Percentiles rank a stretch among this genome's conserved stretches.
Conservation (phyloP, 2,329 filamentous ascomycete species). For the Fusarium algeriense region DNA sequence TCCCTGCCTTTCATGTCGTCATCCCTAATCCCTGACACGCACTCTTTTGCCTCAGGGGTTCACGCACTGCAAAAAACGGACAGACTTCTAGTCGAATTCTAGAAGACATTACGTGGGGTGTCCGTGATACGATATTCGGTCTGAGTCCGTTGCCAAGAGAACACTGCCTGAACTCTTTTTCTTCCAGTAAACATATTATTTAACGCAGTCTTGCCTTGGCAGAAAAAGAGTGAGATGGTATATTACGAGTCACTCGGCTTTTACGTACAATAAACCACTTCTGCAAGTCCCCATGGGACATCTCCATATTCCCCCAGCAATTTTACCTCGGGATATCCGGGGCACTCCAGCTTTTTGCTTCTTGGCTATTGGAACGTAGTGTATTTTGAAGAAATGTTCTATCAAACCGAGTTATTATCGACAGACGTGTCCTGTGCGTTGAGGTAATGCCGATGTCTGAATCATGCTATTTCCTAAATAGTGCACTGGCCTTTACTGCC, state of each 20-base stretch:
- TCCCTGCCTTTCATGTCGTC: conserved; percentile 31
- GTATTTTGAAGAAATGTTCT: conserved; percentile 3
- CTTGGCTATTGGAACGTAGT: conserved; percentile 10
- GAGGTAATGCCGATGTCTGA: conserved; percentile 24
- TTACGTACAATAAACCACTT: conserved; percentile 45
- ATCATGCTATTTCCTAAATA: conserved; percentile 1
- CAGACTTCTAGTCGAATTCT: conserved; percentile 42
- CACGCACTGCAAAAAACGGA: neutral
- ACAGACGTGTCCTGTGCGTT: conserved; percentile 28
- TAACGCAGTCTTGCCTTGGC: neutral
- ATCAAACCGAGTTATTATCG: conserved; percentile 9
- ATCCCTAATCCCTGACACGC: conserved; percentile 24
- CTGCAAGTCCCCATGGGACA: conserved; percentile 45
- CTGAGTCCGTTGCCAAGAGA: conserved; percentile 28
- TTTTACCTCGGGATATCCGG: conserved; percentile 22
- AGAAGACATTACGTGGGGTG: conserved; percentile 35
- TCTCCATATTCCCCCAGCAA: conserved; percentile 30
- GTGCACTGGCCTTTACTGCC: neutral
- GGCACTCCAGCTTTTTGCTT: conserved; percentile 40
- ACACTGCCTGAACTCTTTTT: neutral
- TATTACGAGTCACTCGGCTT: conserved; percentile 21
- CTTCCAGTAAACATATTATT: neutral
- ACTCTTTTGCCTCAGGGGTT: conserved; percentile 17
- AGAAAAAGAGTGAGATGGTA: neutral
- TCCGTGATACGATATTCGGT: conserved; percentile 16